Evolutionary conservation across 116 monocot genomes (phyloP).

Genomic region (Trichopus zeylanicus): DNA sequence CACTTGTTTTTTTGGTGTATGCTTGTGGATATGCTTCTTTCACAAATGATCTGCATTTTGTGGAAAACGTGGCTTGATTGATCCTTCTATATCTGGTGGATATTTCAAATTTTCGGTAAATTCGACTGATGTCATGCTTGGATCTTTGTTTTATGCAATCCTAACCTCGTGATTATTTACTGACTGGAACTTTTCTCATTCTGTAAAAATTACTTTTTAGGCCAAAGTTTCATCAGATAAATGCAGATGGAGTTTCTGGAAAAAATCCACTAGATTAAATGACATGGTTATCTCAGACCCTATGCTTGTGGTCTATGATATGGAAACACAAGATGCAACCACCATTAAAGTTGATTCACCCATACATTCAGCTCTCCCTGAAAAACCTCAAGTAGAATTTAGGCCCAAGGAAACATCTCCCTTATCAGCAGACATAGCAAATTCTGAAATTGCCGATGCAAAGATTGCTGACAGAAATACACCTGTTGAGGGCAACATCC

Average conservation of each 20-base stretch:
- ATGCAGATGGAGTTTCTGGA: slow-evolving; percentile 76
- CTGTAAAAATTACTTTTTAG: slow-evolving; percentile 18
- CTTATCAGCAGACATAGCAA: slow-evolving; percentile 3
- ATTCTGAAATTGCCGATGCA: slow-evolving; percentile 17
- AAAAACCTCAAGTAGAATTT: slow-evolving; percentile 22
- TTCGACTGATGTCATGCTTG: neutral
- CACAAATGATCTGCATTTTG: neutral
- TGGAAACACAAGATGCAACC: slow-evolving; percentile 22
- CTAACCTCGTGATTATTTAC: neutral
- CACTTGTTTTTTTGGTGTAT: neutral
- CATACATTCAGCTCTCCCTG: slow-evolving; percentile 20
- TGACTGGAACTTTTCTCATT: too few relatives aligned
- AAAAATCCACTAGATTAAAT: slow-evolving; percentile 49
- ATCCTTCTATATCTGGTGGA: neutral
- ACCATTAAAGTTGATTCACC: slow-evolving; percentile 11
- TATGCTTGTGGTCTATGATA: slow-evolving; percentile 14
- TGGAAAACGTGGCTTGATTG: neutral
- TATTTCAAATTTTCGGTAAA: neutral
- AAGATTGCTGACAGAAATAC: slow-evolving; percentile 3
- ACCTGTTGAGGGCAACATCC: slow-evolving; percentile 4
- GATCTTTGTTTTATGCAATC: neutral
- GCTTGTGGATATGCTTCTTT: too few relatives aligned
- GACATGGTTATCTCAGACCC: slow-evolving; percentile 40
- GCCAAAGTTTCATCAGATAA: slow-evolving; percentile 51
- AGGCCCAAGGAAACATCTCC: slow-evolving; percentile 12